A percentile compares a stretch with the other conserved stretches of the same genome.
phyloP scores from a whole-genome alignment of 2,329 filamentous ascomycete species.

The Xylariaceae sp. region DNA sequence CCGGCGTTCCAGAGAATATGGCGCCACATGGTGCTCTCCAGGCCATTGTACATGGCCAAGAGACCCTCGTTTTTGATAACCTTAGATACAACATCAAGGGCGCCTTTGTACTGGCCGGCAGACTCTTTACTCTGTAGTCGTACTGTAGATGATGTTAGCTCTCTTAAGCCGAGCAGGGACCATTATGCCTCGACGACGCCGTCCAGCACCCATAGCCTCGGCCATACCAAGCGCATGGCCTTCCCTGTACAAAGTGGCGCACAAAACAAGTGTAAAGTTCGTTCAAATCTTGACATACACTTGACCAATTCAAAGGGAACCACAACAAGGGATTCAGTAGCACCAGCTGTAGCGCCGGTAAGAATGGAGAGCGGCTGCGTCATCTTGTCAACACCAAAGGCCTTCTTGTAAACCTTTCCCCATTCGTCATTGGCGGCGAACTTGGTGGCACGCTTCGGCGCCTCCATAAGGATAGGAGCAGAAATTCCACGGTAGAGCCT shows the following conservation, averaged over 20 bases:
- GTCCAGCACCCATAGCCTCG: not conserved
- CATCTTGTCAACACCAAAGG: constrained; percentile 82
- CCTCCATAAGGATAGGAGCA: constrained; percentile 97
- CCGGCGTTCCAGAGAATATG: constrained; percentile 60
- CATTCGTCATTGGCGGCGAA: constrained; percentile 99
- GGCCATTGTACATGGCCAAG: constrained; percentile 89
- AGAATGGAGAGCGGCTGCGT: constrained; percentile 87
- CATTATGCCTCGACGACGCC: not conserved
- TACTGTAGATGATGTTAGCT: constrained; percentile 46
- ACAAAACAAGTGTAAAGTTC: not conserved
- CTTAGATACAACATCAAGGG: constrained; percentile 75
- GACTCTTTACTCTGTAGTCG: constrained; percentile 93
- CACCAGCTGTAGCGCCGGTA: constrained; percentile 90
- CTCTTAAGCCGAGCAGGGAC: not conserved
- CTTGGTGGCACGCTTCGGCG: constrained; percentile 84
- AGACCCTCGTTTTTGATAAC: constrained; percentile 79
- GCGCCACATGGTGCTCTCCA: constrained; percentile 95
- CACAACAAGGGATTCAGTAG: constrained; percentile 93
- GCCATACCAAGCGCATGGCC: not conserved
- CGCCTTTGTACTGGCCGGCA: constrained; percentile 79
- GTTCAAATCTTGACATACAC: constrained; percentile 29
- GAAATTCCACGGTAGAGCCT: constrained; percentile 93
- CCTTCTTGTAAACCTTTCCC: constrained; percentile 87
- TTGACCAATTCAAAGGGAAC: constrained; percentile 90
- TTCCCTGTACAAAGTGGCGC: not conserved